Base-by-base conservation (phyloP, 257 asterid species). In the Nicotiana undulata region DNA sequence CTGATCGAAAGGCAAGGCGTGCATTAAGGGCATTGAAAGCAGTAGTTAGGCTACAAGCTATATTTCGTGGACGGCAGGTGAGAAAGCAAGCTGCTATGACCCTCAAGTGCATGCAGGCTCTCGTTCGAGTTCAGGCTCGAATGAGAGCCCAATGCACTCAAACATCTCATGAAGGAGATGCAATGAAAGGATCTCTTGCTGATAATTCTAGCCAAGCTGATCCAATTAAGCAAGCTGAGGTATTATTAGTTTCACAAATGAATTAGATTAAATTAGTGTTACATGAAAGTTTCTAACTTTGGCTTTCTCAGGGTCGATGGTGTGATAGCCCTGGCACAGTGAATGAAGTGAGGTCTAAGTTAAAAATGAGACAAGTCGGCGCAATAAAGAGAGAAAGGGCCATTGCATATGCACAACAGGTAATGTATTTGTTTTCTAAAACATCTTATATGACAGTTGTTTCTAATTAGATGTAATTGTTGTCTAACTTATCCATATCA, bases 11-110 rank as follows among this genome's bases (percentile, higher is more conserved):
- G 99, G 99, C 99, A 17, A 89, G 89, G 59, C 92, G 97, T 0
- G 99, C 98, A 59, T 85, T 96, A 81, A 90, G 95, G 88, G 99
- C 99, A 17, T 75, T 96, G 80, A 94, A 79, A 85, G 97, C 98
- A 3, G 76, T 96, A 79, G 99, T 96, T n/a, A 86, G 98, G 68
- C 88, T 96, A 37, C 98, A 96, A 88, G 98, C 99, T 7, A 90
- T 94, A 61, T 94, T 96, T 46, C 95, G 99, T 0, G 99, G 98
- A 1, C 85, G 95, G 17, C 84, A 88, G 0, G 97, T 96, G 7
- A 88, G 99, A 77, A 92, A 90, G 83, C 97, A 96, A 85, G 98
- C 97, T 31, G 98, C 91, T 1, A 90, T 90, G 22, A 96, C 98
- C 11, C 88, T 96, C 9, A 86, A 91, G 85, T 94, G 98, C 74